These are phyloP conservation scores for Drechslerella coelobrocha DNA, from an alignment of 2,329 filamentous ascomycete genomes.

Conservation along the genomic window DNA sequence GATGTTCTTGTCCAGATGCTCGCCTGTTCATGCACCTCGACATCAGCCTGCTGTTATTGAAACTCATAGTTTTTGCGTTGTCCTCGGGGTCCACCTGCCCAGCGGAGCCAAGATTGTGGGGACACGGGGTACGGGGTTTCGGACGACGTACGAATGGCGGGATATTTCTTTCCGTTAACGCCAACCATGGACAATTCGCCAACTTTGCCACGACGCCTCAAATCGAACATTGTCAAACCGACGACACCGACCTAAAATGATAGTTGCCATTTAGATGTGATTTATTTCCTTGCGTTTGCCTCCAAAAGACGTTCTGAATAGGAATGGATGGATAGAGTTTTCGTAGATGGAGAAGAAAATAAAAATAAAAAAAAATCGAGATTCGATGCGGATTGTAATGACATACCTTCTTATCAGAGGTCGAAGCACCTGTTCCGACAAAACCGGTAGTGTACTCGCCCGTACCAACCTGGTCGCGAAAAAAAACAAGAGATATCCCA, in stretches of 20 bases:
- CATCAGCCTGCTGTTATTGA: too few species aligned
- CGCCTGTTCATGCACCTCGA: conserved; percentile 63
- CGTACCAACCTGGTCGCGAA: conserved; percentile 74
- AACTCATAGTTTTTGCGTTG: too few species aligned
- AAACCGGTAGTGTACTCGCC: conserved; percentile 98
- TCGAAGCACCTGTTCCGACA: conserved; percentile 80
- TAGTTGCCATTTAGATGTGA: conserved; percentile 18
- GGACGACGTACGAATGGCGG: conserved; percentile 75
- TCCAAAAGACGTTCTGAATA: too few species aligned
- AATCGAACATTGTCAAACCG: conserved; percentile 84
- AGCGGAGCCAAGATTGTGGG: conserved; percentile 25
- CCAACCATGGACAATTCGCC: conserved; percentile 86
- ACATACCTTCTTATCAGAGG: conserved; percentile 81
- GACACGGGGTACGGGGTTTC: conserved; percentile 21
- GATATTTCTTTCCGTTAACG: conserved; percentile 86
- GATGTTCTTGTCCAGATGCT: conserved; percentile 88
- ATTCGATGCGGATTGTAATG: background rate
- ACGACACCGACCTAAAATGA: conserved; percentile 77
- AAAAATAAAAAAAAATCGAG: background rate
- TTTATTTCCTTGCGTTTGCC: conserved; percentile 29
- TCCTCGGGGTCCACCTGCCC: conserved; percentile 9
- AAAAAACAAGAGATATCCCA: conserved; percentile 32
- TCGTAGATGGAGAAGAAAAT: background rate
- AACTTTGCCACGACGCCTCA: conserved; percentile 87
- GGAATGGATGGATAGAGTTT: background rate